Evolutionary conservation across 139 green algal species (phyloP).

Genomic region (Chlorella sorokiniana): DNA sequence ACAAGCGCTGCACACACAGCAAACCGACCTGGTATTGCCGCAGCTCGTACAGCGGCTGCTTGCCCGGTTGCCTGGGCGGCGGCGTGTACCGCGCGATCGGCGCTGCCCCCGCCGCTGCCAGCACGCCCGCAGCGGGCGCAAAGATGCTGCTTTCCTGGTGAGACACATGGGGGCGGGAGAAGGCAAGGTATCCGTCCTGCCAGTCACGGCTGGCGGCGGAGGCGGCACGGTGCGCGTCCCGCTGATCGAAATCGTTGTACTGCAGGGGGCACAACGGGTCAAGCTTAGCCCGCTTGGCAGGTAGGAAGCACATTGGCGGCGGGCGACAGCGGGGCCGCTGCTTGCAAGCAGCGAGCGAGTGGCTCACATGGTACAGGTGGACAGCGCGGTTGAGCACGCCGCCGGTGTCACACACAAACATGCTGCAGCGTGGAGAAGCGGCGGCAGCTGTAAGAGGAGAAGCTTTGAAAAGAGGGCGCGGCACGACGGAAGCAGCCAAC

Average conservation of each 20-base stretch:
- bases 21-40: constrained; percentile 65
- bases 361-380: constrained; percentile 44
- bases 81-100: background rate
- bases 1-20: no score
- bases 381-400: constrained; percentile 38
- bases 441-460: background rate
- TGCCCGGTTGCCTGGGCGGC: background rate
- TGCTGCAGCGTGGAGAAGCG: constrained; percentile 22
- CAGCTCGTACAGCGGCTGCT: constrained; percentile 66
- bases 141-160: constrained; percentile 40
- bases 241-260: constrained; percentile 40
- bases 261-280: background rate
- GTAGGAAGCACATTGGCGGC: background rate
- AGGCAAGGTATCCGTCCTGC: constrained; percentile 27
- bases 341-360: no score
- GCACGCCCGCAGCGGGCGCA: constrained; percentile 12
- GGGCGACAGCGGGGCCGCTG: no score
- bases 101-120: constrained; percentile 19
- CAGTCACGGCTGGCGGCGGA: constrained; percentile 1
- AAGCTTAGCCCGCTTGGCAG: background rate
- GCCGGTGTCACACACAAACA: constrained; percentile 49
- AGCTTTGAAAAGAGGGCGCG: no score
- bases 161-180: background rate
- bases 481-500: no score
- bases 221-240: constrained; percentile 17